A percentile compares a stretch with the other conserved stretches of the same genome.
phyloP scores from a whole-genome alignment of 495 filamentous ascomycete species.

The Letharia lupina region DNA sequence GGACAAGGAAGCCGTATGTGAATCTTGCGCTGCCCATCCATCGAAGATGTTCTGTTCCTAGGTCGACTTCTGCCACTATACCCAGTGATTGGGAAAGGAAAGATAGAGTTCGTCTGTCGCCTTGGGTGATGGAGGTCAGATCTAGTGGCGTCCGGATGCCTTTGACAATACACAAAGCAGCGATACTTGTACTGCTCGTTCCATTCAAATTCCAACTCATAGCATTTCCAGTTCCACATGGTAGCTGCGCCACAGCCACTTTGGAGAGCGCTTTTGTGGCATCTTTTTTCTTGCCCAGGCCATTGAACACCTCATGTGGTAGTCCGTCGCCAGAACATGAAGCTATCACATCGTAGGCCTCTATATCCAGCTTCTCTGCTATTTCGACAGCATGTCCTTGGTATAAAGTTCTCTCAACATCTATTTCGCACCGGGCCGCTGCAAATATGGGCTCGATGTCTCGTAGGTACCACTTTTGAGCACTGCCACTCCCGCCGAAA shows the following conservation, averaged over 20 bases:
- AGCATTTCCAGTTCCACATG: slow-evolving; percentile 89
- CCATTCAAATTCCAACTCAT: slow-evolving; percentile 87
- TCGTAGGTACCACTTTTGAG: slow-evolving; percentile 61
- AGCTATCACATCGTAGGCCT: slow-evolving; percentile 72
- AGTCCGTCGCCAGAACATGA: slow-evolving; percentile 90
- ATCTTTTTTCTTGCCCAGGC: slow-evolving; percentile 66
- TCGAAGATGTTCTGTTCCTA: slow-evolving; percentile 80
- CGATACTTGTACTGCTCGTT: slow-evolving; percentile 63
- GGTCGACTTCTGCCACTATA: slow-evolving; percentile 79
- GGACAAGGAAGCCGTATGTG: slow-evolving; percentile 68
- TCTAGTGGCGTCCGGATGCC: slow-evolving; percentile 74
- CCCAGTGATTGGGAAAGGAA: slow-evolving; percentile 90
- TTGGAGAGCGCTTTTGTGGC: slow-evolving; percentile 64
- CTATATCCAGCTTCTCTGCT: slow-evolving; percentile 66
- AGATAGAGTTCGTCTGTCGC: slow-evolving; percentile 59
- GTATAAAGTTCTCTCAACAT: slow-evolving; percentile 65
- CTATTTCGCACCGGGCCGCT: slow-evolving; percentile 68
- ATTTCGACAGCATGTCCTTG: slow-evolving; percentile 73
- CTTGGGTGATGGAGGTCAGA: slow-evolving; percentile 80
- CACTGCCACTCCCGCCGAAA: slow-evolving; percentile 75
- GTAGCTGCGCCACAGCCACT: slow-evolving; percentile 81
- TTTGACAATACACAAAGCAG: slow-evolving; percentile 77
- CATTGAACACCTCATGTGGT: slow-evolving; percentile 92
- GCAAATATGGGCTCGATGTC: slow-evolving; percentile 76
- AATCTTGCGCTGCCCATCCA: slow-evolving; percentile 89